Percentiles rank a stretch among this genome's conserved stretches.
Conservation (phyloP, 768 basidiomycete species). For the Collybia mongolica region DNA sequence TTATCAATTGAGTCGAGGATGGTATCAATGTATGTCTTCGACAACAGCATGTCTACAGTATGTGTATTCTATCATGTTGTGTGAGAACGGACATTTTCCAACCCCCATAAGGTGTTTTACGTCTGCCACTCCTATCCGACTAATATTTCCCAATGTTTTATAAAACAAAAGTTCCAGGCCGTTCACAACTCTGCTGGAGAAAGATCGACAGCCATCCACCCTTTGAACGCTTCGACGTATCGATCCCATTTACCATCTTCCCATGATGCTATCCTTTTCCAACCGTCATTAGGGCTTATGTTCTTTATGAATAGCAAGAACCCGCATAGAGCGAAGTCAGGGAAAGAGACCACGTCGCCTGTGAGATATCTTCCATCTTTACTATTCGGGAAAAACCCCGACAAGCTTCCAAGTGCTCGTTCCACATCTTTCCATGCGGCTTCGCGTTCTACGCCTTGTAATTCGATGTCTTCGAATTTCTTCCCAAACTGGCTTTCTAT, state of each 20-base stretch:
- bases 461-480: slow-evolving; percentile 18
- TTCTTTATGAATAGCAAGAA: slow-evolving; percentile 19
- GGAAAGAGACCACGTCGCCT: slow-evolving; percentile 17
- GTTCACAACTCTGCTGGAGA: no score
- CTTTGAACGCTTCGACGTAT: slow-evolving; percentile 16
- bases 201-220: slow-evolving; percentile 17
- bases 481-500: slow-evolving; percentile 18
- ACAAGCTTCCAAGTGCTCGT: slow-evolving; percentile 10
- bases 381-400: slow-evolving; percentile 10
- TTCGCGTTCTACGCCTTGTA: slow-evolving; percentile 20
- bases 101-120: no score
- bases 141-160: no score
- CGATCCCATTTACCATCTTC: slow-evolving; percentile 24
- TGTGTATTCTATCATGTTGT: neutral
- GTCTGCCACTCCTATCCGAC: no score
- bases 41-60: neutral
- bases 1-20: slow-evolving; percentile 33
- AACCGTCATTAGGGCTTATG: slow-evolving; percentile 24
- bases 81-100: no score
- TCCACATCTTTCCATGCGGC: slow-evolving; percentile 20
- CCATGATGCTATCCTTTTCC: slow-evolving; percentile 22
- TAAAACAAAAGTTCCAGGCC: no score
- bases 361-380: slow-evolving; percentile 15
- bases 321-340: slow-evolving; percentile 25
- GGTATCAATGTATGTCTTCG: neutral